Percentiles rank a stretch among this genome's conserved stretches.
Evolutionary conservation across 257 asterid species (phyloP).

Genomic region (Nicotiana knightiana): DNA sequence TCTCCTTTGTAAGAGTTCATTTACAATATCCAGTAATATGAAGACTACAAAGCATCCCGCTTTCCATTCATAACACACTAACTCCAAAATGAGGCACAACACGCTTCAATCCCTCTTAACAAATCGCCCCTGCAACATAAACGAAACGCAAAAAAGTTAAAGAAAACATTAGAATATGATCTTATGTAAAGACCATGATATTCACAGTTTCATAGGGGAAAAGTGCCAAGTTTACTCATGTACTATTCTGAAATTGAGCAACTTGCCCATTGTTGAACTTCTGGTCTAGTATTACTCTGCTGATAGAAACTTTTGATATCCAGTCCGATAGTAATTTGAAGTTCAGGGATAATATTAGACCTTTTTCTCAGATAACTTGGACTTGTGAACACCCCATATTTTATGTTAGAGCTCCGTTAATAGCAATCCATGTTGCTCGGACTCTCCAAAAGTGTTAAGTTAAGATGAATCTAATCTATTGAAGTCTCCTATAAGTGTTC

Average conservation of each 20-base stretch:
- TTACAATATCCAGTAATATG: background rate
- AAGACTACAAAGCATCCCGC: background rate
- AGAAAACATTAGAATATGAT: background rate
- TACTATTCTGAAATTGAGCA: background rate
- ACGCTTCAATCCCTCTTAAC: conserved; percentile 60
- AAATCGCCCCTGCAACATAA: conserved; percentile 70
- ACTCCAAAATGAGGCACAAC: background rate
- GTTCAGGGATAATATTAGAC: background rate
- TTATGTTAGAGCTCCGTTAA: too few relatives aligned
- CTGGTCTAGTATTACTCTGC: too few relatives aligned
- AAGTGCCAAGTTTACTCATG: background rate
- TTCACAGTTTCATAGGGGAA: background rate
- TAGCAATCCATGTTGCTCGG: too few relatives aligned
- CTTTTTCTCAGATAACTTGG: background rate
- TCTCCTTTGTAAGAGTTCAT: background rate
- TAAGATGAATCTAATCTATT: too few relatives aligned
- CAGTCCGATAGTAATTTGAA: too few relatives aligned
- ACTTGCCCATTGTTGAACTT: too few relatives aligned
- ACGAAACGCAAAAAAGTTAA: background rate
- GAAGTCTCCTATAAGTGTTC: too few relatives aligned
- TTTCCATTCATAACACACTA: background rate
- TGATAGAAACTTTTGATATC: too few relatives aligned
- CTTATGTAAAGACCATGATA: background rate
- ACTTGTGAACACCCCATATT: background rate
- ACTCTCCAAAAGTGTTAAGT: too few relatives aligned